These are phyloP conservation scores for Nicotiana rustica DNA, from an alignment of 305 asterid genomes.

Conservation along the genomic window DNA sequence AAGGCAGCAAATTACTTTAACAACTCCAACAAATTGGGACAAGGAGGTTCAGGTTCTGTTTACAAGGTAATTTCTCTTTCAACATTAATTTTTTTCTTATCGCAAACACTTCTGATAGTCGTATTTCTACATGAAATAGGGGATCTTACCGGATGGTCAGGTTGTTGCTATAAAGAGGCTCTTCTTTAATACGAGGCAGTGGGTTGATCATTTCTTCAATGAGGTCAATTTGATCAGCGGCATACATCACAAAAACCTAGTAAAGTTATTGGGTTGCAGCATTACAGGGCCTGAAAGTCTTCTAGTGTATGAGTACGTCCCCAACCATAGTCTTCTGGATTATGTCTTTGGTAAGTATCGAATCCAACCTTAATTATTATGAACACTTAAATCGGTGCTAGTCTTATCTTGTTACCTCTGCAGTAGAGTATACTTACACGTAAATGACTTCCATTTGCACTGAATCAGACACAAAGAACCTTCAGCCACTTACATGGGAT, in stretches of 20 bases:
- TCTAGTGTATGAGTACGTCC: conserved; percentile 66
- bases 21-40: conserved; percentile 61
- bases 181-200: conserved; percentile 64
- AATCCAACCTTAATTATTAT: background rate
- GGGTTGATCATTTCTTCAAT: conserved; percentile 77
- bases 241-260: conserved; percentile 61
- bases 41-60: conserved; percentile 76
- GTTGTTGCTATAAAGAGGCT: conserved; percentile 69
- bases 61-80: conserved; percentile 54
- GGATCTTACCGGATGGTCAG: conserved; percentile 61
- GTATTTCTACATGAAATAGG: conserved; percentile 45
- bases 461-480: conserved; percentile 53
- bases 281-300: conserved; percentile 80
- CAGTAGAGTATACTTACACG: background rate
- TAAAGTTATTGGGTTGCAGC: conserved; percentile 74
- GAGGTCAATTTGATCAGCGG: conserved; percentile 74
- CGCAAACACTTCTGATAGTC: background rate
- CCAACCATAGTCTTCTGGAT: conserved; percentile 70
- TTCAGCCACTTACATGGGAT: conserved; percentile 52
- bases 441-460: conserved; percentile 27
- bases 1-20: conserved; percentile 62
- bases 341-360: conserved; percentile 52
- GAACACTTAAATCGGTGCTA: background rate
- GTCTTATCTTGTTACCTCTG: background rate
- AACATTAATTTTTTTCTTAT: conserved; percentile 18